A percentile compares a stretch with the other conserved stretches of the same genome.
Conservation (phyloP, 768 basidiomycete species). For the Trichaptum fuscoviolaceum region DNA sequence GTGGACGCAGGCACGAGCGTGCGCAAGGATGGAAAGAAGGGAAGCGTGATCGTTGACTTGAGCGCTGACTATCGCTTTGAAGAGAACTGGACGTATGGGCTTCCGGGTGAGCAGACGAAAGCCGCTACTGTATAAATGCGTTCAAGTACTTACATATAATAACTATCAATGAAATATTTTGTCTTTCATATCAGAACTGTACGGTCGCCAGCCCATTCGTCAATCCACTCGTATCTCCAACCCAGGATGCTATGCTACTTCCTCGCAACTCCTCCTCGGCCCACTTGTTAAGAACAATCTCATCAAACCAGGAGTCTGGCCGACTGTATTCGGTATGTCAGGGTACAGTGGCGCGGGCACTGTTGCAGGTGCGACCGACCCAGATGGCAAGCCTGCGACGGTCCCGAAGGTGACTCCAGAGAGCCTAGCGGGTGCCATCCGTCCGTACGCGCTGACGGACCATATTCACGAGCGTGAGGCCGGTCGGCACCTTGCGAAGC, state of each 20-base stretch:
- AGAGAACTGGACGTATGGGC: conserved; percentile 92
- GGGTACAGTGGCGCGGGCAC: conserved; percentile 97
- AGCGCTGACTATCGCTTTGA: conserved; percentile 96
- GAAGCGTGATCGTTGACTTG: conserved; percentile 86
- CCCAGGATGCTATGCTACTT: conserved; percentile 96
- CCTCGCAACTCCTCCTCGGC: conserved; percentile 85
- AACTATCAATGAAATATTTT: conserved; percentile 32
- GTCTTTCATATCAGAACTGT: conserved; percentile 62
- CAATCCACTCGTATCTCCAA: conserved; percentile 86
- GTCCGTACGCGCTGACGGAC: conserved; percentile 88
- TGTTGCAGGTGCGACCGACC: conserved; percentile 54
- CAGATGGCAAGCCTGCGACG: conserved; percentile 66
- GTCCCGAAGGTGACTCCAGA: conserved; percentile 79
- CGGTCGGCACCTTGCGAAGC: conserved; percentile 68
- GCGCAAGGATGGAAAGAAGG: conserved; percentile 38
- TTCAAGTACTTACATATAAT: conserved; percentile 12
- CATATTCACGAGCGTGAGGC: conserved; percentile 99
- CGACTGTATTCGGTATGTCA: conserved; percentile 88
- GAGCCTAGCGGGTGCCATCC: conserved; percentile 67
- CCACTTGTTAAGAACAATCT: conserved; percentile 76
- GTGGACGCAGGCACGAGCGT: conserved; percentile 69
- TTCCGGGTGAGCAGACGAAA: conserved; percentile 79
- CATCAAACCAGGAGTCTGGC: conserved; percentile 41
- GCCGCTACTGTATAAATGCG: conserved; percentile 3
- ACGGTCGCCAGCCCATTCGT: conserved; percentile 65